Base-by-base conservation (phyloP, 257 asterid genomes). In the Scutellaria barbata region DNA sequence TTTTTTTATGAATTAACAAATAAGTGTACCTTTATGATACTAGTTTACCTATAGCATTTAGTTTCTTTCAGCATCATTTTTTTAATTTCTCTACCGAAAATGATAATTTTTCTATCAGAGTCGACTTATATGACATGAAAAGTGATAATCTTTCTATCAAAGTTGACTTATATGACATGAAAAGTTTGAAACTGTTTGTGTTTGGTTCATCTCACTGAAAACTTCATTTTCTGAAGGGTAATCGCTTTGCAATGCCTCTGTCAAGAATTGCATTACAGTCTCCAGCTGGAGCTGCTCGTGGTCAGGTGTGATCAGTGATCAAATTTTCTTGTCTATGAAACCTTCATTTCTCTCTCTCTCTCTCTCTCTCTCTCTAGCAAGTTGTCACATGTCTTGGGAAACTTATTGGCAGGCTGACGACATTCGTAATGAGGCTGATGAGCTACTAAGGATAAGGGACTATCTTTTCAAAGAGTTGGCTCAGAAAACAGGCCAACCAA, bases 201-300 rank as follows among this genome's bases (percentile, higher is more conserved):
- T 35, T 50, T 58, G 35, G 22, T 75, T 58, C 71, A 76, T 68
- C 48, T 78, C 10, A 59, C 58, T 81, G 39, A 47, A 37, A 47
- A 1, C 40, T 67, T 80, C 57, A 37, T 22, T 50, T 66, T 46
- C 60, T 10, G 82, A 37, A 94, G 99, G 99, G 98, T 35, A 57
- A 71, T 72, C 95, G 97, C 12, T 80, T 56, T 81, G 81, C 97
- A 63, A 88, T 89, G 97, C 99, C 98, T 30, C 84, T 84, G 43
- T 78, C 97, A 66, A 79, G 89, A 75, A 66, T 95, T 55, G 87
- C 87, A 56, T 62, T 95, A 63, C 83, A 83, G 73, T 82, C 98
- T 68, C 99, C 99, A 22, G 99, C 94, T 72, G 99, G 99, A 20
- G 87, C 95, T 78, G 99, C 96, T 22, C 92, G 95, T 52, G 99